Evolutionary conservation across 768 basidiomycete genomes (phyloP), one percentile per base, ranked within the genome.

Genomic region (Lentinula aciculospora): DNA sequence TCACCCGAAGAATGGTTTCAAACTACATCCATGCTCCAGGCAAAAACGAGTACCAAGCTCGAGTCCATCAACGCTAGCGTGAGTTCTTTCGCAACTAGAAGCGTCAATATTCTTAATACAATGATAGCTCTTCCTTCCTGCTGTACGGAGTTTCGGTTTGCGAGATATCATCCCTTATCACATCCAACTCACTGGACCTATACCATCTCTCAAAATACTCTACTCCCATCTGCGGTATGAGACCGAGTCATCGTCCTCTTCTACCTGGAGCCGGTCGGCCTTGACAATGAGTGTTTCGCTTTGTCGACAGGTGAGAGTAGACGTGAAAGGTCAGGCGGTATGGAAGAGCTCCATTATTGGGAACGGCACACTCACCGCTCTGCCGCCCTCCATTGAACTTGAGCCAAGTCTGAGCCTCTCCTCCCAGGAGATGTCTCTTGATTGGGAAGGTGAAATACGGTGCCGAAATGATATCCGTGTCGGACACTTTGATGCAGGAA

Each of bases 1-100:
- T 57, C 32, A 6, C 56, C 56, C 8, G 56, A 57, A 36, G 56
- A 57, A 48, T 57, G 56, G 56, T 57, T 31, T 23, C 44, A 57
- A 23, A 36, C 46, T 8, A 34, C 45, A 29, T 28, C 56, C 9
- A 23, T 47, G 9, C 46, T 57, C 12, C 29, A 57, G 36, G 34
- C 45, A 12, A 27, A 46, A 37, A 34, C 56, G 40, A 19, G 44
- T n/a, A 36, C 56, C 19, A 46, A 46, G 1, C 2, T 57, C 7
- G 23, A 34, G 34, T 19, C 56, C 4, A 25, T 57, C 3, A 28
- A 57, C 17, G 46, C 29, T 9, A 42, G 17, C 19, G 56, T 57
- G n/a, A 57, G 56, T 46, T 15, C 39, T 9, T 28, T 23, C 27
- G 19, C 29, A 42, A 13, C 21, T 39, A 7, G 25, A 2, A 29